Conservation (phyloP, 2,329 filamentous ascomycete genomes). For the Sclerotiophoma versabilis region DNA sequence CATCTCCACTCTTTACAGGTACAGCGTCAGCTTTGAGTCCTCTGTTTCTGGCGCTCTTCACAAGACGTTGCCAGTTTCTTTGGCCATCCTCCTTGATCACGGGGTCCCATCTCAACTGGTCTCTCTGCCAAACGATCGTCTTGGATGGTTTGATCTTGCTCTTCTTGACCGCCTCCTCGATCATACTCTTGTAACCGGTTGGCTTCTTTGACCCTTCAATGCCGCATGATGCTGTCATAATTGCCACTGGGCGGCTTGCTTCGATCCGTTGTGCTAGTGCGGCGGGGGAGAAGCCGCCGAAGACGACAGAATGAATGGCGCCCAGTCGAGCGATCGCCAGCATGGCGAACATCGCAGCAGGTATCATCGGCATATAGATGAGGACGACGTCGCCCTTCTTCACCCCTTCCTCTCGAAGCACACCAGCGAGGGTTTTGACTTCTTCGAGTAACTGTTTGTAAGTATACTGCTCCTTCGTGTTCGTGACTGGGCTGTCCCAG, state of each 20-base stretch:
- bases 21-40: slow-evolving; percentile 76
- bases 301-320: slow-evolving; percentile 89
- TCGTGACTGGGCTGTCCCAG: slow-evolving; percentile 87
- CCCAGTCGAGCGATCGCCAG: slow-evolving; percentile 82
- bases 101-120: slow-evolving; percentile 76
- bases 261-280: slow-evolving; percentile 90
- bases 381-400: slow-evolving; percentile 85
- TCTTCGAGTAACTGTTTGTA: slow-evolving; percentile 79
- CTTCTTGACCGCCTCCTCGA: slow-evolving; percentile 73
- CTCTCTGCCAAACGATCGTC: slow-evolving; percentile 83
- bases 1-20: slow-evolving; percentile 77
- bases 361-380: slow-evolving; percentile 98
- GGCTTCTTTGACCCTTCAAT: slow-evolving; percentile 87
- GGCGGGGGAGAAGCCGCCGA: slow-evolving; percentile 85
- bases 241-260: slow-evolving; percentile 73
- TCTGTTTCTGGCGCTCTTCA: slow-evolving; percentile 72
- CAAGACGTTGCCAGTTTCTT: slow-evolving; percentile 79
- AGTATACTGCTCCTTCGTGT: slow-evolving; percentile 73
- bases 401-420: slow-evolving; percentile 82
- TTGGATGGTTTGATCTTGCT: slow-evolving; percentile 74
- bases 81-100: slow-evolving; percentile 72
- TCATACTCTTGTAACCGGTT: slow-evolving; percentile 74
- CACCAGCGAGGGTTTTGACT: slow-evolving; percentile 82
- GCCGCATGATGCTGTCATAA: slow-evolving; percentile 90
- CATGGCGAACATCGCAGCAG: slow-evolving; percentile 84